phyloP scores from a whole-genome alignment of 208 protist species.

The Phytomonas francai region DNA sequence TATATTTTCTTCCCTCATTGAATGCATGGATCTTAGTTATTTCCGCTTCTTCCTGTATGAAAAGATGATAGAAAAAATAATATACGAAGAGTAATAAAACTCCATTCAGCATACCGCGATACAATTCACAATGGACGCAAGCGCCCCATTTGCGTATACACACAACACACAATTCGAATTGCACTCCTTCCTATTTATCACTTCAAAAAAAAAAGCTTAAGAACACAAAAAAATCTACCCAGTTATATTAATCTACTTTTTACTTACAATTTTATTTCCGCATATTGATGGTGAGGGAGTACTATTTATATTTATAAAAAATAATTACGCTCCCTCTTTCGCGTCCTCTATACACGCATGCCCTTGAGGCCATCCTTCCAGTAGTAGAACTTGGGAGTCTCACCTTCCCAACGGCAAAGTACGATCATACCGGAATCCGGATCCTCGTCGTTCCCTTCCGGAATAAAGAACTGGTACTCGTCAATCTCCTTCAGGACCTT shows the following conservation, averaged over 20 bases:
- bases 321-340: neutral
- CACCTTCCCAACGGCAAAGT: conserved; percentile 82
- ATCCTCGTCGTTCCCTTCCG: conserved; percentile 86
- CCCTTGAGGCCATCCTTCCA: conserved; percentile 89
- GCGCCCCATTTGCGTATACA: neutral
- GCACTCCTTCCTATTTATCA: conserved; percentile 1
- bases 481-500: conserved; percentile 88
- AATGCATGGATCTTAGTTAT: neutral
- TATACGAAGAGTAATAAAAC: neutral
- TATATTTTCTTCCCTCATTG: neutral
- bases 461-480: conserved; percentile 91
- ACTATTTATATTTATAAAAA: neutral
- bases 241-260: conserved; percentile 10
- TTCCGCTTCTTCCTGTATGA: neutral
- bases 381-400: conserved; percentile 84
- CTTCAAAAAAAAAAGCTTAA: conserved; percentile 1
- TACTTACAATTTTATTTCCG: conserved; percentile 3
- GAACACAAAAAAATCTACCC: neutral
- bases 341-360: conserved; percentile 54
- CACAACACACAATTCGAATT: neutral
- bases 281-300: neutral
- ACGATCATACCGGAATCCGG: conserved; percentile 88
- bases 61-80: neutral
- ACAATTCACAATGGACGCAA: neutral
- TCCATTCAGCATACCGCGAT: neutral